Evolutionary conservation across 176 grass and related monocot species (phyloP).

Genomic region (Aegilops sharonensis): DNA sequence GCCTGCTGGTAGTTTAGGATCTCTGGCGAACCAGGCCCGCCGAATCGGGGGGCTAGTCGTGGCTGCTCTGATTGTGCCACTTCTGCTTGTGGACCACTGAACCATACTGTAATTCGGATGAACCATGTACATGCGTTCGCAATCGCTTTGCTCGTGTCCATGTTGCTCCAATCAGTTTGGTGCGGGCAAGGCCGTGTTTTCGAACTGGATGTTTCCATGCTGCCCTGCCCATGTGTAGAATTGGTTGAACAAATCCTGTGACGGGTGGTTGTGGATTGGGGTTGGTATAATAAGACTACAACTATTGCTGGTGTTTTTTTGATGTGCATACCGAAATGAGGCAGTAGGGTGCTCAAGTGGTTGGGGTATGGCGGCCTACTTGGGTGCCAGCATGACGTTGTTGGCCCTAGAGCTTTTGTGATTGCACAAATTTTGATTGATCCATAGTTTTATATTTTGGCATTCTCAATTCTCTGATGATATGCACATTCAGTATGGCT

Average conservation of each 20-base stretch:
- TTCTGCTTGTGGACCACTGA: background rate
- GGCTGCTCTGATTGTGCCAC: background rate
- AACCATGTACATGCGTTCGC: background rate
- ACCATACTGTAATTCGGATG: background rate
- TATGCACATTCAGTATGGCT: background rate
- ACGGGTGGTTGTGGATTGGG: background rate
- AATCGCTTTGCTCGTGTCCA: background rate
- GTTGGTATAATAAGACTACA: background rate
- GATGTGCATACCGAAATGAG: background rate
- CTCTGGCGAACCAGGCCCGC: background rate
- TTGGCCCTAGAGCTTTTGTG: background rate
- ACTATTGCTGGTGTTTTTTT: background rate
- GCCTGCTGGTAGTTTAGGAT: background rate
- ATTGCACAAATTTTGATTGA: background rate
- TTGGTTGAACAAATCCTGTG: background rate
- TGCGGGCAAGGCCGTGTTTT: background rate
- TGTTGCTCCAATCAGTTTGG: background rate
- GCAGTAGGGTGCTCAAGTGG: background rate
- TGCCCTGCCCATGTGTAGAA: background rate
- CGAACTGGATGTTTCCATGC: background rate
- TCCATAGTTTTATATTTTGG: background rate
- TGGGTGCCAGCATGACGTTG: background rate
- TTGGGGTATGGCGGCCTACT: slow-evolving; percentile 28
- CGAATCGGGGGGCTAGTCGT: background rate
- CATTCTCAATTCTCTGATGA: background rate